Evolutionary conservation across 2,329 filamentous ascomycete species (phyloP).

Genomic region (Seiridium unicorne): DNA sequence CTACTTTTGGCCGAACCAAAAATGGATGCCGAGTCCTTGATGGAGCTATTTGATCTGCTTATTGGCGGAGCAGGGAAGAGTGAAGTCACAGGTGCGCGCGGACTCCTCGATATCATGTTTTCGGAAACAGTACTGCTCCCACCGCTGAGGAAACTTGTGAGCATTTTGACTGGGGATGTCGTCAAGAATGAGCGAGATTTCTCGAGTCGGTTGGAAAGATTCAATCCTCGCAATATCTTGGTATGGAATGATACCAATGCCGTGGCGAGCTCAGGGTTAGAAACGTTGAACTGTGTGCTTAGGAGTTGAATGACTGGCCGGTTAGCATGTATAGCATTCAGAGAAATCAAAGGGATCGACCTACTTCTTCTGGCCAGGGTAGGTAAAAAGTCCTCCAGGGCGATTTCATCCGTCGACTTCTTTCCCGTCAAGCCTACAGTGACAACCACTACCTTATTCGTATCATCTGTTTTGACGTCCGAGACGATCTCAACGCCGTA

Average conservation of each 20-base stretch:
- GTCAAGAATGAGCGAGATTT: slow-evolving; percentile 69
- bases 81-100: slow-evolving; percentile 35
- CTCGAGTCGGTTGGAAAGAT: slow-evolving; percentile 59
- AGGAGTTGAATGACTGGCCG: slow-evolving; percentile 68
- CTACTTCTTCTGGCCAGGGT: slow-evolving; percentile 73
- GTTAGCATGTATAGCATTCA: slow-evolving; percentile 29
- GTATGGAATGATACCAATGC: slow-evolving; percentile 75
- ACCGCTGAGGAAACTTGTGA: slow-evolving; percentile 77
- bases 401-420: slow-evolving; percentile 72
- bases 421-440: slow-evolving; percentile 66
- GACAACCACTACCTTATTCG: slow-evolving; percentile 47
- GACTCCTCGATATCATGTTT: slow-evolving; percentile 34
- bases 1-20: slow-evolving; percentile 53
- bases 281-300: slow-evolving; percentile 66
- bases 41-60: slow-evolving; percentile 32
- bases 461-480: slow-evolving; percentile 56
- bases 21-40: slow-evolving; percentile 49
- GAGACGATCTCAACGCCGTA: slow-evolving; percentile 72
- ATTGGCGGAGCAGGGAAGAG: slow-evolving; percentile 37
- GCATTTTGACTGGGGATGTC: slow-evolving; percentile 85
- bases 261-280: slow-evolving; percentile 62
- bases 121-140: slow-evolving; percentile 43
- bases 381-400: slow-evolving; percentile 69
- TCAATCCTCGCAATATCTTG: slow-evolving; percentile 71
- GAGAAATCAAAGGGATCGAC: slow-evolving; percentile 21